Base-by-base conservation (phyloP, 2,329 filamentous ascomycete species). In the Beauveria sp. region DNA sequence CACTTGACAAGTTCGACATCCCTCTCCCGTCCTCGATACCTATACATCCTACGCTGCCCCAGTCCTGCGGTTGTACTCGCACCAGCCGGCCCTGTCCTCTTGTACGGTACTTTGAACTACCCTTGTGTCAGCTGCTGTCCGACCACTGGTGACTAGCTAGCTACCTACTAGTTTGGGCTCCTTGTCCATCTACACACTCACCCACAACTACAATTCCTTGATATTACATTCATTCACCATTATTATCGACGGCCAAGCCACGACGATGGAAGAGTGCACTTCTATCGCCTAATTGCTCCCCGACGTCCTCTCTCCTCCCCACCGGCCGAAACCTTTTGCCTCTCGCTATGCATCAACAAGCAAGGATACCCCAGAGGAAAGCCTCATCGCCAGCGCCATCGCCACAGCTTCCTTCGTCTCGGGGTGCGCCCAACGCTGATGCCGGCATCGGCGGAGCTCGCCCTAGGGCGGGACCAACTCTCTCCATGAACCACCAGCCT, bases 301-400 rank as follows among this genome's bases (percentile, higher is more conserved):
- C 54, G 12, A 46, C 47, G 16, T 38, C 38, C 38, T 46, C 38
- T 34, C 47, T n/a, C 26, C 40, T 40, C 52, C 54, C 18, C 46
- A 26, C 16, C 47, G 28, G n/a, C 60, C 43, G 20, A 51, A 22
- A 16, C 54, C 26, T 51, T 52, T 42, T 28, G 6, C 54, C 49
- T 51, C 34, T 28, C 60, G 58, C 46, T 16, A 97, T 97, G 93
- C 92, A 97, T 84, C 93, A 96, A 77, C 90, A 93, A 77, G 87
- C 90, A 68, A 87, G 93, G 69, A 84, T 86, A 65, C 84, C 88
- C 66, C 88, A 89, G 66, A 83, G 86, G 73, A 83, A 86, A 51
- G 51, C 42, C 70, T 83, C 88, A 64, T 91, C 90, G 64, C 87
- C 91, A 64, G 87, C 87, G 68, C 85, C 83, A 69, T 87, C 88